Conservation (phyloP, 345 rosid genomes). For the Citrus hindsii region DNA sequence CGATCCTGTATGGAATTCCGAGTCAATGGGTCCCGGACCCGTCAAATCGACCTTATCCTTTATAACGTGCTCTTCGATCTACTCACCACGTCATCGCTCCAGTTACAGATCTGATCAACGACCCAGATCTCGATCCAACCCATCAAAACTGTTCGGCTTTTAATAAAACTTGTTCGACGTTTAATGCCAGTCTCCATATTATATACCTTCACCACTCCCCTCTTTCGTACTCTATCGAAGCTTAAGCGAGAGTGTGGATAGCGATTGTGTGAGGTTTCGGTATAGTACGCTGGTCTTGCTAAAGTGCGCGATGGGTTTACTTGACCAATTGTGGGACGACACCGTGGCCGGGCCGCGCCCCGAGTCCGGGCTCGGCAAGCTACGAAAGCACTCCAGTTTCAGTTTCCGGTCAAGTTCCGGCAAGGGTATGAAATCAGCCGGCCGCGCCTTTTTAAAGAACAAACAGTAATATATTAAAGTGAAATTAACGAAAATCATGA, state of each 20-base stretch:
- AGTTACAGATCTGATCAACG: conserved; percentile 33
- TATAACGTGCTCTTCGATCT: conserved; percentile 33
- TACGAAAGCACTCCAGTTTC: conserved; percentile 66
- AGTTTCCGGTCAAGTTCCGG: conserved; percentile 60
- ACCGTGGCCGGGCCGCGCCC: conserved; percentile 97
- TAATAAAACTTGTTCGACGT: conserved; percentile 16
- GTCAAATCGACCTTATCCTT: conserved; percentile 50
- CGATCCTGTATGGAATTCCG: background rate
- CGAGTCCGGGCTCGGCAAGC: conserved; percentile 93
- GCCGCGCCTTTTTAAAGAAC: background rate
- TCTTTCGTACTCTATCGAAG: rapidly evolving
- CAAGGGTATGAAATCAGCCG: conserved; percentile 66
- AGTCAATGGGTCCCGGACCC: conserved; percentile 30
- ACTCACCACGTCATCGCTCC: conserved; percentile 31
- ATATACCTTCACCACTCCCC: conserved; percentile 12
- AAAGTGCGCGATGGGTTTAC: conserved; percentile 59
- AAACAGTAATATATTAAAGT: background rate
- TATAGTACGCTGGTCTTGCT: background rate
- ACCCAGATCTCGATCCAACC: conserved; percentile 16
- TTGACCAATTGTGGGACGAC: conserved; percentile 96
- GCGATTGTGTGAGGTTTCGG: background rate
- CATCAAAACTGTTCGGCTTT: background rate
- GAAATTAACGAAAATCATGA: background rate
- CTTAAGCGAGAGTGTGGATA: background rate
- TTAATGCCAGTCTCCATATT: conserved; percentile 22